Evolutionary conservation across 495 filamentous ascomycete genomes (phyloP).

Genomic region (Xylaria intraflava): DNA sequence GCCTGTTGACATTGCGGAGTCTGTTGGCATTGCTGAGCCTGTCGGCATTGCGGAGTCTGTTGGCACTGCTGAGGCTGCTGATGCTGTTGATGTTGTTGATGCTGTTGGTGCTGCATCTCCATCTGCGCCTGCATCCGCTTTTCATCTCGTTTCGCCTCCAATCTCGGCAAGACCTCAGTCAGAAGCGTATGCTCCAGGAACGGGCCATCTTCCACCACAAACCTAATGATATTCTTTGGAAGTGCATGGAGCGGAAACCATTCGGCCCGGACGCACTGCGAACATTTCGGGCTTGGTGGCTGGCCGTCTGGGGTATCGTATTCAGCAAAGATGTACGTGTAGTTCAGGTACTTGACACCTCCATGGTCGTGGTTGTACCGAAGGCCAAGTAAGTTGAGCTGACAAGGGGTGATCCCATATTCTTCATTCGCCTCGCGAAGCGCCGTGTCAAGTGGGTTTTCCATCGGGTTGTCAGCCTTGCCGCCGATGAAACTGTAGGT

Average conservation of each 20-base stretch:
- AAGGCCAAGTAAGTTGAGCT: not conserved
- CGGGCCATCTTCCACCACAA: not conserved
- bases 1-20: too few relatives aligned
- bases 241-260: conserved; percentile 3
- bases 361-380: not conserved
- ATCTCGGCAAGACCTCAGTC: not conserved
- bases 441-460: not conserved
- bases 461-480: not conserved
- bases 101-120: not conserved
- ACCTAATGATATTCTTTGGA: not conserved
- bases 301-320: not conserved
- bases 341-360: not conserved
- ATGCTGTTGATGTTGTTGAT: not conserved
- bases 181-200: not conserved
- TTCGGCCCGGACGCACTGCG: not conserved
- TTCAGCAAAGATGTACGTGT: conserved; percentile 5
- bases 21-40: not conserved
- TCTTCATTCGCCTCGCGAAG: not conserved
- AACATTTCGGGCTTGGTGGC: not conserved
- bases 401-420: not conserved
- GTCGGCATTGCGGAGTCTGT: too few relatives aligned
- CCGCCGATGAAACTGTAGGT: conserved; percentile 4
- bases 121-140: not conserved
- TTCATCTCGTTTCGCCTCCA: not conserved
- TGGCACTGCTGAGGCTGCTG: not conserved